Conservation (phyloP, 164 flowering plant species). For the Taxillus chinensis region DNA sequence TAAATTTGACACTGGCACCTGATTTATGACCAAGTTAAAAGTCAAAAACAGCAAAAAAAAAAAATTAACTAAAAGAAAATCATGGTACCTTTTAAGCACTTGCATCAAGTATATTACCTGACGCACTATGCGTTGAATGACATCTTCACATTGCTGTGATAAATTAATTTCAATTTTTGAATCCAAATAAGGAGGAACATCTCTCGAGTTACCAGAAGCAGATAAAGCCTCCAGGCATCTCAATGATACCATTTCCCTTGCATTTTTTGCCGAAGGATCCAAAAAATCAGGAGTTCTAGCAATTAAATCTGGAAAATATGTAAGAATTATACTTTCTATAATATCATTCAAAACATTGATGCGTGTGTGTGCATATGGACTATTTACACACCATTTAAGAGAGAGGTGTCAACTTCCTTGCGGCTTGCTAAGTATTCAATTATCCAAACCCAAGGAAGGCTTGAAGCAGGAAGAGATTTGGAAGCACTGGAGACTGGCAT, state of each 20-base stretch:
- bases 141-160: conserved; percentile 32
- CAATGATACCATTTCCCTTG: conserved; percentile 43
- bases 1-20: conserved; percentile 20
- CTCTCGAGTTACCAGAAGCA: conserved; percentile 1
- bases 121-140: conserved; percentile 21
- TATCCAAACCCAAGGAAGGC: conserved; percentile 44
- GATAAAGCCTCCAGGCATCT: conserved; percentile 41
- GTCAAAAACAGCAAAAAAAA: neutral
- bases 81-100: neutral
- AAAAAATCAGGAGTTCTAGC: conserved; percentile 21
- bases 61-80: neutral
- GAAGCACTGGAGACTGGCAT: neutral
- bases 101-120: conserved; percentile 21
- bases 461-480: conserved; percentile 4
- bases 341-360: neutral
- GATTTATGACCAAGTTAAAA: neutral
- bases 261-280: conserved; percentile 18
- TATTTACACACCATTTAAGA: conserved; percentile 28
- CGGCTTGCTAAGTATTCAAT: conserved; percentile 38
- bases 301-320: conserved; percentile 30
- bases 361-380: neutral
- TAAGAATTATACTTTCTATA: neutral
- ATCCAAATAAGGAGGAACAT: conserved; percentile 3
- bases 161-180: conserved; percentile 17
- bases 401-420: conserved; percentile 18